Evolutionary conservation across 306 rosid genomes (phyloP).

Genomic region (Prunus salicina): DNA sequence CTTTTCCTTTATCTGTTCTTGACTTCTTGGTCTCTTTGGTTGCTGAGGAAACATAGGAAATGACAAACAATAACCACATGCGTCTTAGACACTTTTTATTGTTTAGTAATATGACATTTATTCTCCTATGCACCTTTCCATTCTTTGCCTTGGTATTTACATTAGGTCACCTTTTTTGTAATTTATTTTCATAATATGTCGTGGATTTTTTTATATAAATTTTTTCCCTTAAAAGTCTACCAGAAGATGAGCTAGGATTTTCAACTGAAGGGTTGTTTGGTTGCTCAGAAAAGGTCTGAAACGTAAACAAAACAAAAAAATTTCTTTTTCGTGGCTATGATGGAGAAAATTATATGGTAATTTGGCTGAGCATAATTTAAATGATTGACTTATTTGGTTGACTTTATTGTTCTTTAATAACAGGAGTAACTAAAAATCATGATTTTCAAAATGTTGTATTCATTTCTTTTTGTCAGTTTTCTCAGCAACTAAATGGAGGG

Average conservation of each 20-base stretch:
- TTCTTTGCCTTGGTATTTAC: not conserved
- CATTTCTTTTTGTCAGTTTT: constrained; percentile 39
- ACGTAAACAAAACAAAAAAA: not conserved
- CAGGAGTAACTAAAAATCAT: constrained; percentile 16
- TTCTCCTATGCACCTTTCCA: not conserved
- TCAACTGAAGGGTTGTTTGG: constrained; percentile 7
- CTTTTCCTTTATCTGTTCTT: not conserved
- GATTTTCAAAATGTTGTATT: constrained; percentile 13
- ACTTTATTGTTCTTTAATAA: constrained; percentile 17
- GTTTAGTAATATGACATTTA: not conserved
- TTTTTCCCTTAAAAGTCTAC: constrained; percentile 27
- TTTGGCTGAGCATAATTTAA: constrained; percentile 3
- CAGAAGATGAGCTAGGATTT: not conserved
- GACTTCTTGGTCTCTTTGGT: not conserved
- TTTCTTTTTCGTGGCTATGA: not conserved
- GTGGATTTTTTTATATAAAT: not conserved
- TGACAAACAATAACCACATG: not conserved
- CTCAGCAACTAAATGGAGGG: constrained; percentile 48
- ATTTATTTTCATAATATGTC: not conserved
- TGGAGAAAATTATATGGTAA: not conserved
- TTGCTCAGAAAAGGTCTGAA: constrained; percentile 16
- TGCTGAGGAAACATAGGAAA: not conserved
- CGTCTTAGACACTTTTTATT: not conserved
- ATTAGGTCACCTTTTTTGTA: not conserved
- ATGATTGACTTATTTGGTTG: constrained; percentile 11